Evolutionary conservation across 2,329 filamentous ascomycete species (phyloP).

Genomic region (Penicillium sp.): DNA sequence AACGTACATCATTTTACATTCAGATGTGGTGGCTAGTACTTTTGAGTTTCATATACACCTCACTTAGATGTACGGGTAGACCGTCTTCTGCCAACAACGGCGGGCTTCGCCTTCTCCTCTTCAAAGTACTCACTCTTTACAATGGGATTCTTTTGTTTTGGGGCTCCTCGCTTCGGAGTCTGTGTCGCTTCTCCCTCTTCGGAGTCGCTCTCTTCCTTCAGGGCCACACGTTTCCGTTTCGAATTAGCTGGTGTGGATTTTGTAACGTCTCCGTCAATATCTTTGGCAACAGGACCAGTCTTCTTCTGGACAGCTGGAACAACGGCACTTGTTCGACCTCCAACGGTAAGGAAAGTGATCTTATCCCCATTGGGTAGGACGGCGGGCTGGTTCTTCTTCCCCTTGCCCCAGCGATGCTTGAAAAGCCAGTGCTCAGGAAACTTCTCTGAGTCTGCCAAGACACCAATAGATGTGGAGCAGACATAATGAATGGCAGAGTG

Average conservation of each 20-base stretch:
- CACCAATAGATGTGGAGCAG: constrained; percentile 73
- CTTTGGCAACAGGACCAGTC: constrained; percentile 57
- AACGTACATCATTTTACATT: neutral
- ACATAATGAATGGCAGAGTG: constrained; percentile 74
- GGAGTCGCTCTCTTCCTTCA: constrained; percentile 28
- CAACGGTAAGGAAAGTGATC: constrained; percentile 82
- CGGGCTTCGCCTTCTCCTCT: constrained; percentile 13
- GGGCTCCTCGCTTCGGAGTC: constrained; percentile 24
- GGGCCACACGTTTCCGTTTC: constrained; percentile 33
- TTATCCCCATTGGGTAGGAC: constrained; percentile 79
- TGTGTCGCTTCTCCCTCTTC: constrained; percentile 21
- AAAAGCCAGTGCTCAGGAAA: constrained; percentile 90
- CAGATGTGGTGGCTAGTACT: neutral
- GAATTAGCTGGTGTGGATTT: constrained; percentile 19
- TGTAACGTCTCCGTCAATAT: constrained; percentile 36
- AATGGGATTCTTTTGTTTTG: constrained; percentile 18
- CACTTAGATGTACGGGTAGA: constrained; percentile 23
- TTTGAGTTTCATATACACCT: neutral
- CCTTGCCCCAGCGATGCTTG: constrained; percentile 84
- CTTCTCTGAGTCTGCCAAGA: constrained; percentile 74
- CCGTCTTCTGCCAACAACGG: constrained; percentile 23
- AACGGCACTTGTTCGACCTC: constrained; percentile 85
- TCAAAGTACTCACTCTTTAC: constrained; percentile 25
- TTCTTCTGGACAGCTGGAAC: constrained; percentile 87
- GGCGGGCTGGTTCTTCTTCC: constrained; percentile 66